Conservation (phyloP, 768 basidiomycete species). For the Amanita pallidorosea region DNA sequence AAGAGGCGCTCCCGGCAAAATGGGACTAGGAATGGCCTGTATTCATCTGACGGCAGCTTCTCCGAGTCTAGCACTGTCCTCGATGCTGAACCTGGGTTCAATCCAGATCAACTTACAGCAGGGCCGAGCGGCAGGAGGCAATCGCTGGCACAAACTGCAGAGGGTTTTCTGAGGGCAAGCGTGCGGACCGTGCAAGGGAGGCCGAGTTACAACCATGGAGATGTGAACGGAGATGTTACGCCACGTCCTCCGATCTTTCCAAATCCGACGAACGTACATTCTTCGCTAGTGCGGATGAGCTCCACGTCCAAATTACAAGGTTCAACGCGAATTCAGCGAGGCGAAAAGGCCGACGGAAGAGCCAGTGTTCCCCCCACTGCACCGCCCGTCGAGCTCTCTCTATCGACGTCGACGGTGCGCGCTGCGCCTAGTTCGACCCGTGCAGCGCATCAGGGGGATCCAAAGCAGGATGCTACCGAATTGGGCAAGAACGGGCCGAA, state of each 20-base stretch:
- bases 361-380: constrained; percentile 1
- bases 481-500: constrained; percentile 9
- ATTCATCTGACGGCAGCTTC: constrained; percentile 25
- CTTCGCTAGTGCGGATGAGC: constrained; percentile 1
- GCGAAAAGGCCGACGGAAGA: not conserved
- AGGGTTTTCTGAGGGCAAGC: not conserved
- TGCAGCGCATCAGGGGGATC: not conserved
- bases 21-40: constrained; percentile 8
- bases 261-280: constrained; percentile 12
- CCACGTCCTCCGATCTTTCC: constrained; percentile 19
- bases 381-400: constrained; percentile 1
- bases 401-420: constrained; percentile 5
- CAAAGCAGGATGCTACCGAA: not conserved
- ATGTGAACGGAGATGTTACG: constrained; percentile 48
- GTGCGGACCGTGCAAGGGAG: not conserved
- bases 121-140: constrained; percentile 23
- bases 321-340: not conserved
- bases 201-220: constrained; percentile 9
- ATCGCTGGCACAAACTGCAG: constrained; percentile 15
- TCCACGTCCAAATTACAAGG: constrained; percentile 4
- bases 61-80: constrained; percentile 31
- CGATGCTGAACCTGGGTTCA: constrained; percentile 21
- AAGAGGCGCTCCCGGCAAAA: constrained; percentile 7
- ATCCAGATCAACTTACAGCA: constrained; percentile 17
- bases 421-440: not conserved